Evolutionary conservation across 1,284 basidiomycete genomes (phyloP), one percentile per base, ranked within the genome.

Genomic region (Pseudozyma hubeiensis): DNA sequence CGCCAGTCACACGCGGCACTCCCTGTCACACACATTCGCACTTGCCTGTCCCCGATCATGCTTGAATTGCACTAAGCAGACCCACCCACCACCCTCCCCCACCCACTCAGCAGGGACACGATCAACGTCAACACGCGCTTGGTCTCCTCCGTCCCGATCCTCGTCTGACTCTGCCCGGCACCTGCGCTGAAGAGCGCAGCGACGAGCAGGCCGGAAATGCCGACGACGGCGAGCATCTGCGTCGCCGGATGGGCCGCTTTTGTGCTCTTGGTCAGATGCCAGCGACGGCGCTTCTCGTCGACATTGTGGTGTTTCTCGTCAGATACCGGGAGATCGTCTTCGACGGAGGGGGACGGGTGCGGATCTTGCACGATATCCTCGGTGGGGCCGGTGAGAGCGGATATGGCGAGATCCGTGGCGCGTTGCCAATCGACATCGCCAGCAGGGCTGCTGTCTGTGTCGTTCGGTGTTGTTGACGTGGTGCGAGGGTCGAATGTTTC

Each of bases 221-320:
- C 67, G n/a, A 71, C 68, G 24, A 75, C 53, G 24, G 72, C 64
- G 29, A 75, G 49, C 46, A 64, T 45, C n/a, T 47, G 56, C 3
- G 64, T 24, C 9, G 35, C 39, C 9, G 39, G 39, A 41, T n/a
- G 13, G 2, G 39, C 39, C 7, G 8, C 35, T 37, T 37, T 37
- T 2, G 10, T 37, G 35, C 40, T 16, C 2, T 14, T 61, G 56
- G 30, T 59, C 37, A 19, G 40, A 17, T 19, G 30, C 10, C 7
- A 45, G 11, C 35, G n/a, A 8, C 4, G 16, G 29, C 13, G 39
- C 9, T 24, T 14, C 2, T 39, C 48, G 1, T 46, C 14, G 9
- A 40, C 50, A 14, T 54, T 53, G 39, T 64, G 51, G 14, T 37
- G 45, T 10, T 16, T 39, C 1, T 24, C 35, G 35, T 53, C 31